Evolutionary conservation across 495 filamentous ascomycete species (phyloP).

Genomic region (Durotheca rogersii): DNA sequence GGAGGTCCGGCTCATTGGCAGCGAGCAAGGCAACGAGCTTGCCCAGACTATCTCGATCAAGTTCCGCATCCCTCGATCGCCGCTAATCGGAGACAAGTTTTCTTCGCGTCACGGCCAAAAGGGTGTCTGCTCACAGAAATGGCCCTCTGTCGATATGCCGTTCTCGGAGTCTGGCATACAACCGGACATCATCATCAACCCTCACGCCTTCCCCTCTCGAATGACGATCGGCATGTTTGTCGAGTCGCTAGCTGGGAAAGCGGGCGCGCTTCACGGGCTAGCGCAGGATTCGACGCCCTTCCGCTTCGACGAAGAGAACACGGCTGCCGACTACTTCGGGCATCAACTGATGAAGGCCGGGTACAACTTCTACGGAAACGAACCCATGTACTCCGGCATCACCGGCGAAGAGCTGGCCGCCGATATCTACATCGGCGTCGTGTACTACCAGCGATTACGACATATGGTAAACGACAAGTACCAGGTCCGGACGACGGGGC

Average conservation of each 20-base stretch:
- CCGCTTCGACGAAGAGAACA: conserved; percentile 88
- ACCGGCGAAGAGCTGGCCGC: conserved; percentile 91
- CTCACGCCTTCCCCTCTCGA: conserved; percentile 98
- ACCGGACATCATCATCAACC: conserved; percentile 97
- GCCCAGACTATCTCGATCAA: conserved; percentile 86
- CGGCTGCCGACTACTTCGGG: conserved; percentile 92
- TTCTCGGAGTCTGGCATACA: conserved; percentile 97
- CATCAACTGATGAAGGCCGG: conserved; percentile 90
- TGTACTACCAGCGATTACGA: conserved; percentile 95
- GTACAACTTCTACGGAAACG: conserved; percentile 97
- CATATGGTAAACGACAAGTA: conserved; percentile 99
- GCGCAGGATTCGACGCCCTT: conserved; percentile 95
- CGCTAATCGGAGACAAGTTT: conserved; percentile 97
- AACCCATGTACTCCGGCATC: conserved; percentile 96
- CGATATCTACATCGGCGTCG: conserved; percentile 94
- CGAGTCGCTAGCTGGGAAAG: conserved; percentile 93
- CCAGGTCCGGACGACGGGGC: conserved; percentile 95
- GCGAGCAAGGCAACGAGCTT: conserved; percentile 76
- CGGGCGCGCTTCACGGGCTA: conserved; percentile 88
- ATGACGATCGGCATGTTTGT: conserved; percentile 99
- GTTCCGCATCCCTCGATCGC: conserved; percentile 83
- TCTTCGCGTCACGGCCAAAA: conserved; percentile 98
- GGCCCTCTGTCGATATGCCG: conserved; percentile 92
- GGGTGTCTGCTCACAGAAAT: conserved; percentile 95
- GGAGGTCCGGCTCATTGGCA: conserved; percentile 86